A percentile compares a stretch with the other conserved stretches of the same genome.
These are phyloP conservation scores for Pseudozyma pruni DNA, from an alignment of 1,284 basidiomycete species.

Conservation along the genomic window DNA sequence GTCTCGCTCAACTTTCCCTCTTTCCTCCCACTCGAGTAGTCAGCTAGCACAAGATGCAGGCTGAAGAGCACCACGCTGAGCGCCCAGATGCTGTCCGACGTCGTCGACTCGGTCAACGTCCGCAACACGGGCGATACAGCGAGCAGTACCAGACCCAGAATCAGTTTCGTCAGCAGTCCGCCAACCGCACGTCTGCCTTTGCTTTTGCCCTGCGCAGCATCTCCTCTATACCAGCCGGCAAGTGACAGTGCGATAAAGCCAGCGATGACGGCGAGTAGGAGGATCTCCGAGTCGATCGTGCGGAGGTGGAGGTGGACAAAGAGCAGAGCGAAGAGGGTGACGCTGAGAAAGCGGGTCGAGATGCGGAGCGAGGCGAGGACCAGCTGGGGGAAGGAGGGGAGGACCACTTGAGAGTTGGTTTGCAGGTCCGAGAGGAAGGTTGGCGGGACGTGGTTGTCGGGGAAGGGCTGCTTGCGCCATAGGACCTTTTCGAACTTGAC, in stretches of 20 bases:
- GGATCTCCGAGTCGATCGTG: conserved; percentile 18
- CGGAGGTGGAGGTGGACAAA: conserved; percentile 51
- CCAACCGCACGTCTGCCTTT: conserved; percentile 4
- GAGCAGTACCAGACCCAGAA: conserved; percentile 87
- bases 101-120: conserved; percentile 92
- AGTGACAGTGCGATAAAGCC: background rate
- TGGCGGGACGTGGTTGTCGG: conserved; percentile 85
- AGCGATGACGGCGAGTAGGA: background rate
- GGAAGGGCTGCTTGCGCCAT: conserved; percentile 80
- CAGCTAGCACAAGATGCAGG: conserved; percentile 76
- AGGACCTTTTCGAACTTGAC: conserved; percentile 80
- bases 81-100: conserved; percentile 96
- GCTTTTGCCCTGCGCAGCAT: too few relatives aligned
- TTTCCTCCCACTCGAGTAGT: conserved; percentile 71
- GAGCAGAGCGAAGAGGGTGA: conserved; percentile 47
- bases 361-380: conserved; percentile 72
- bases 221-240: background rate
- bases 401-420: conserved; percentile 49
- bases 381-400: conserved; percentile 77
- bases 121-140: conserved; percentile 89
- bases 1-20: conserved; percentile 69
- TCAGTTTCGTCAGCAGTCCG: conserved; percentile 50
- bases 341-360: conserved; percentile 40
- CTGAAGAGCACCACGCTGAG: conserved; percentile 77
- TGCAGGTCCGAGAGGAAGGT: conserved; percentile 80